Percentiles rank a stretch among this genome's conserved stretches.
Evolutionary conservation across 2,329 filamentous ascomycete genomes (phyloP).

Genomic region (Neopestalotiopsis sp.): DNA sequence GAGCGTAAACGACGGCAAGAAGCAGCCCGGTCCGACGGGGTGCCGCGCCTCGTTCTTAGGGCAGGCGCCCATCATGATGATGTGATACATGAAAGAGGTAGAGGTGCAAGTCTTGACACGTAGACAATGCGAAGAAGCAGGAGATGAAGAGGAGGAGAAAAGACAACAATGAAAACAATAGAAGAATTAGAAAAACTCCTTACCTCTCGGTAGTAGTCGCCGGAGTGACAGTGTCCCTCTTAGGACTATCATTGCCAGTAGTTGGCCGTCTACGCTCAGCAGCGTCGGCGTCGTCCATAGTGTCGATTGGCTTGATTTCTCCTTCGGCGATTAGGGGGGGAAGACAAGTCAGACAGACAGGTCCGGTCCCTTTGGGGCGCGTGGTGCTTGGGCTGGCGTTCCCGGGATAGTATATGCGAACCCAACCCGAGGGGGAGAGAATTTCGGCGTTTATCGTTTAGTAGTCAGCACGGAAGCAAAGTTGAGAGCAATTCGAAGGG

Average conservation of each 20-base stretch:
- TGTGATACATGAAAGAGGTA: not conserved
- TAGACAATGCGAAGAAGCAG: no score
- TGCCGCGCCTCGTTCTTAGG: not conserved
- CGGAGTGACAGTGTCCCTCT: slow-evolving; percentile 9
- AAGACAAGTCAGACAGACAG: no score
- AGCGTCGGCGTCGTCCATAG: slow-evolving; percentile 6
- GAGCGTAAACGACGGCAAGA: not conserved
- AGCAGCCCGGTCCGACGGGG: not conserved
- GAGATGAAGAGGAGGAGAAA: not conserved
- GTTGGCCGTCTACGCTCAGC: not conserved
- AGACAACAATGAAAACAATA: not conserved
- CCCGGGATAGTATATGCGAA: no score
- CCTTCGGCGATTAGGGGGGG: not conserved
- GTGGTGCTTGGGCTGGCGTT: no score
- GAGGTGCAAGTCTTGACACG: not conserved
- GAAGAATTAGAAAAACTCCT: not conserved
- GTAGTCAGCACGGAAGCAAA: not conserved
- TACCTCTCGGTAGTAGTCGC: slow-evolving; percentile 11
- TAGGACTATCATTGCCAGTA: not conserved
- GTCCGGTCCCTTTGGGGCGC: no score
- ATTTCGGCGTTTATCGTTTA: not conserved
- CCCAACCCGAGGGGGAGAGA: not conserved
- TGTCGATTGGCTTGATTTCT: not conserved
- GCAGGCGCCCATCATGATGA: not conserved
- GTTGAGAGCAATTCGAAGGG: not conserved